Evolutionary conservation across 345 rosid genomes (phyloP), one percentile per base, ranked within the genome.

Genomic region (Brassica rapa): DNA sequence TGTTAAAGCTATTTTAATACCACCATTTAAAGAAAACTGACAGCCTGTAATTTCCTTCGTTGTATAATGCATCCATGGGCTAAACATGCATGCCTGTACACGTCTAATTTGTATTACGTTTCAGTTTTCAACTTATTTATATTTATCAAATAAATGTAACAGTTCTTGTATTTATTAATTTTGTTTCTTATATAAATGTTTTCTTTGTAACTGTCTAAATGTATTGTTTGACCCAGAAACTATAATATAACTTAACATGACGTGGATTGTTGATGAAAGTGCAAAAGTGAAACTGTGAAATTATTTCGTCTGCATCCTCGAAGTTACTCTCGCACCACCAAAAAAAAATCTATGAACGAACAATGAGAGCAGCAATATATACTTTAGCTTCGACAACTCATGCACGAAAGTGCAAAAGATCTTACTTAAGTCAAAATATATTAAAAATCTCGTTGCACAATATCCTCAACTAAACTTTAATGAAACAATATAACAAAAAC

Each of bases 11-110:
- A 9, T 46, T 65, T 53, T 23, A 23, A 24, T 25, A 33, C 15
- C 32, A 75, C 66, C 23, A 53, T 56, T 63, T 30, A 27, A 1
- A 37, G 2, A 3, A 3, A 39, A 46, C 4, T 60, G 62, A 69
- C 69, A 68, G 62, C 12, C 53, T 77, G 65, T 68, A 25, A 43
- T 43, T 21, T 71, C 15, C 15, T 71, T 37, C 19, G 63, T 16
- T 66, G n/a, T 51, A 68, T 65, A 46, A 46, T 55, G 6, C 23
- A 15, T 59, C 68, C 68, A 67, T 43, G 73, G 12, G 19, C 68
- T 37, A 60, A 27, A 27, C 30, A 27, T 27, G 30, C 30, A 27
- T 27, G 4, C 30, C 30, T 4, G 30, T 27, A 27, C 30, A 27
- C 30, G 30, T 27, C 30, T 27, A 27, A 27, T 27, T 27, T 27